Evolutionary conservation across 768 basidiomycete genomes (phyloP).

Genomic region (Amanita subjunquillea): DNA sequence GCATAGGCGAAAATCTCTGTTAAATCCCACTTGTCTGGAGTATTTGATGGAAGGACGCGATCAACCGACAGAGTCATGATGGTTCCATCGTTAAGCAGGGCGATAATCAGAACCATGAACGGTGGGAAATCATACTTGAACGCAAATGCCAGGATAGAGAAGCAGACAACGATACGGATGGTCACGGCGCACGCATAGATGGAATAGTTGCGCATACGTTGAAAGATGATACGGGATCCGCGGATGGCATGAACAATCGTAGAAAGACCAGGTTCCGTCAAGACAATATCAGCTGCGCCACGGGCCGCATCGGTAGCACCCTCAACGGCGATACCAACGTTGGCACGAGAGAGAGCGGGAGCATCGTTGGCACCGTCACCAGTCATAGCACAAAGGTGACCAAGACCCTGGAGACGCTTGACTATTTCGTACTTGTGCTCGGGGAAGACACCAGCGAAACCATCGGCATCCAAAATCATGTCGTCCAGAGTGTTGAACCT

Average conservation of each 20-base stretch:
- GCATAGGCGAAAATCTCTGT: constrained; percentile 95
- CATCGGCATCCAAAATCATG: constrained; percentile 99
- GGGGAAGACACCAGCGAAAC: constrained; percentile 98
- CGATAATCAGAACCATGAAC: constrained; percentile 99
- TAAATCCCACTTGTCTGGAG: constrained; percentile 93
- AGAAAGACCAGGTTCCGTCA: constrained; percentile 97
- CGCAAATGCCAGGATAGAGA: constrained; percentile 88
- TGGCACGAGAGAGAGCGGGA: constrained; percentile 94
- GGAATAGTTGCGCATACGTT: constrained; percentile 99
- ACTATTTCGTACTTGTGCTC: constrained; percentile 99
- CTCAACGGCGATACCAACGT: constrained; percentile 99
- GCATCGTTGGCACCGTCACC: constrained; percentile 99
- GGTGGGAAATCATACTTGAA: constrained; percentile 99
- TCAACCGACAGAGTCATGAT: constrained; percentile 98
- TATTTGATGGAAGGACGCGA: constrained; percentile 86
- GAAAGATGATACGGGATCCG: constrained; percentile 98
- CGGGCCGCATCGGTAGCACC: constrained; percentile 98
- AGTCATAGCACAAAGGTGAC: constrained; percentile 97
- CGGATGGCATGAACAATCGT: constrained; percentile 99
- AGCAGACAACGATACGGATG: constrained; percentile 98
- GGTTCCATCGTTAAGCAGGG: constrained; percentile 94
- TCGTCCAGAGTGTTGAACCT: constrained; percentile 83
- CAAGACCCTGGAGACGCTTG: constrained; percentile 94
- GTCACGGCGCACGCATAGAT: constrained; percentile 95
- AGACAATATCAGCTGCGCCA: constrained; percentile 95